These are phyloP conservation scores for Seiridium cupressi DNA, from an alignment of 2,329 filamentous ascomycete species.

Conservation along the genomic window DNA sequence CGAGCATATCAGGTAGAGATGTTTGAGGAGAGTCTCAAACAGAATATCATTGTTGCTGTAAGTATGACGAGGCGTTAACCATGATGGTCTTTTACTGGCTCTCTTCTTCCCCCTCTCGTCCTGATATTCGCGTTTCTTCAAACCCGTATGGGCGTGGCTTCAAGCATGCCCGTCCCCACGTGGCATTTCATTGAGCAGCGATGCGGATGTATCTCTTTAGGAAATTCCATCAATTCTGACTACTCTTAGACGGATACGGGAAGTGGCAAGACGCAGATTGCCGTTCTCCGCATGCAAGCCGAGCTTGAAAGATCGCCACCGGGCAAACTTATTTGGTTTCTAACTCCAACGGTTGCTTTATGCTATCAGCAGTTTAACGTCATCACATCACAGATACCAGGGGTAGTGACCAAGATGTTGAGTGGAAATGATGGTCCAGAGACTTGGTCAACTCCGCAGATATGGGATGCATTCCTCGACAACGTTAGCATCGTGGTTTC, in stretches of 20 bases:
- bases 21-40: constrained; percentile 65
- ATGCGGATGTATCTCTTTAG: not conserved
- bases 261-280: constrained; percentile 77
- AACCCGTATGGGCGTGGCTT: no score
- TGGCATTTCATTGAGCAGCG: no score
- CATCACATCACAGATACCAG: constrained; percentile 58
- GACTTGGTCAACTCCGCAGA: constrained; percentile 64
- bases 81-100: no score
- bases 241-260: constrained; percentile 69
- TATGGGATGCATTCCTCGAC: constrained; percentile 66
- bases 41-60: constrained; percentile 72
- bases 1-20: constrained; percentile 75
- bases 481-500: constrained; percentile 73
- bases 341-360: constrained; percentile 67
- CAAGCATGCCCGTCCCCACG: no score
- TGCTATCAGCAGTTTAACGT: constrained; percentile 65
- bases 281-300: constrained; percentile 63
- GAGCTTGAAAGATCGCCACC: constrained; percentile 56
- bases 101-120: no score
- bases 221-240: not conserved
- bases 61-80: constrained; percentile 12
- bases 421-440: constrained; percentile 69
- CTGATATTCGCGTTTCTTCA: no score
- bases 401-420: constrained; percentile 59
- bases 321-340: constrained; percentile 70